Conservation (phyloP, 75 land plant species). For the Larix kaempferi region DNA sequence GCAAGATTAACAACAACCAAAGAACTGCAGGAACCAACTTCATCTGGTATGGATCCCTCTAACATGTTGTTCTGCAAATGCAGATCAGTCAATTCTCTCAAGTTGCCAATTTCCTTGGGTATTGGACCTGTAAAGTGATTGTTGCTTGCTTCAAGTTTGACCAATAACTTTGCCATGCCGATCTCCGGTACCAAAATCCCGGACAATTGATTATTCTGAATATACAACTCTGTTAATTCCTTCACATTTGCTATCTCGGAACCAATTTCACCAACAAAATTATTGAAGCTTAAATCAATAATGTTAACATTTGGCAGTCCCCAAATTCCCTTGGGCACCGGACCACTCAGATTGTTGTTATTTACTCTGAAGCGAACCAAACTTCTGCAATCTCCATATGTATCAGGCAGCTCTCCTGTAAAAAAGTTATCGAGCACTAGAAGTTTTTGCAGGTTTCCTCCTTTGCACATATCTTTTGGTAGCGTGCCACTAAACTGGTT, state of each 20-base stretch:
- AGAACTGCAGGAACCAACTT: conserved; percentile 23
- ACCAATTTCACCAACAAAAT: conserved; percentile 55
- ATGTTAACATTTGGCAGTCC: conserved; percentile 56
- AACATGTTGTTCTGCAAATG: conserved; percentile 19
- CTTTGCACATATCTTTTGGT: conserved; percentile 60
- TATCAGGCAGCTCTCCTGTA: conserved; percentile 31
- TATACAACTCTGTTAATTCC: conserved; percentile 13
- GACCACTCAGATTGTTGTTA: conserved; percentile 42
- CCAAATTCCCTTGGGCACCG: conserved; percentile 76
- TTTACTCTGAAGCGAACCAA: conserved; percentile 54
- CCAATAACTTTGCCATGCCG: conserved; percentile 14
- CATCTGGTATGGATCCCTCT: conserved; percentile 26
- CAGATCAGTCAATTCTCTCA: conserved; percentile 13
- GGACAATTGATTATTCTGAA: conserved; percentile 24
- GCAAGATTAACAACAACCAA: conserved; percentile 26
- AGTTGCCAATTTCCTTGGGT: conserved; percentile 29
- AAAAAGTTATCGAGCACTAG: conserved; percentile 62
- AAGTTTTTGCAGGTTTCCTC: conserved; percentile 38
- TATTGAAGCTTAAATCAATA: conserved; percentile 57
- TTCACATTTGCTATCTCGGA: conserved; percentile 39
- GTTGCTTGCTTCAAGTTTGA: conserved; percentile 12
- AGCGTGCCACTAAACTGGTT: conserved; percentile 67
- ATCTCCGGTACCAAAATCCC: conserved; percentile 20
- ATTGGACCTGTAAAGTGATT: conserved; percentile 28
- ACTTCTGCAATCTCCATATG: conserved; percentile 47